Base-by-base conservation (phyloP, 495 filamentous ascomycete genomes). In the Neohortaea acidophila region DNA sequence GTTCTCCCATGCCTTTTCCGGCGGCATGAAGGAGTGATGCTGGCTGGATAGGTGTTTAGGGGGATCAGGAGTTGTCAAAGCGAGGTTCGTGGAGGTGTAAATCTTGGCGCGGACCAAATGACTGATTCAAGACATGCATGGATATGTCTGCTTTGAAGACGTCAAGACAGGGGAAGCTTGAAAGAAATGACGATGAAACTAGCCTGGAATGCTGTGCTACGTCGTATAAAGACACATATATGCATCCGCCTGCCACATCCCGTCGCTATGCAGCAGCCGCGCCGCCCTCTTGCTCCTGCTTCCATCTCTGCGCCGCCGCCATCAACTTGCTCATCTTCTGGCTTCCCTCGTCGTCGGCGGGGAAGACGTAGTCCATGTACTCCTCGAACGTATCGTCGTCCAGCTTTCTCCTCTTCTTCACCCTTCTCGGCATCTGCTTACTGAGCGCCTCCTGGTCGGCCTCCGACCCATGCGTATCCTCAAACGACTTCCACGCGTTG, bases 351-450 rank as follows among this genome's bases (percentile, higher is more conserved):
- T 94, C 87, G 66, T 96, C 89, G 6, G 84, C 86, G 4, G 89
- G 89, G 75, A 97, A 97, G 32, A 96, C 71, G 55, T 87, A 94
- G 58, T 96, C 89, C 66, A 87, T 72, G 58, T 93, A 97, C 62
- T 97, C 89, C 69, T 97, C 89, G 66, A 83, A 94, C 14, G 72
- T 77, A 56, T 92, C 87, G 62, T 94, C 86, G 55, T 92, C 86
- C 61, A 94, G 55, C 73, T 77, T 86, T 58, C 89, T 76, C 50
- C 85, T 72, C 70, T 89, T 89, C 76, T 93, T 97, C 58, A 83
- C 81, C 56, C 75, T 79, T 33, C 84, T 69, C 21, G 91, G 91
- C 84, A 94, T 92, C 65, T 92, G 82, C 52, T 75, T 77, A 57
- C 86, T 78, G 40, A 97, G 77, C 52, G 77, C 79, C 40, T 86